Evolutionary conservation across 1,139 yeast genomes (phyloP).

Genomic region (Ogataea hybrid): DNA sequence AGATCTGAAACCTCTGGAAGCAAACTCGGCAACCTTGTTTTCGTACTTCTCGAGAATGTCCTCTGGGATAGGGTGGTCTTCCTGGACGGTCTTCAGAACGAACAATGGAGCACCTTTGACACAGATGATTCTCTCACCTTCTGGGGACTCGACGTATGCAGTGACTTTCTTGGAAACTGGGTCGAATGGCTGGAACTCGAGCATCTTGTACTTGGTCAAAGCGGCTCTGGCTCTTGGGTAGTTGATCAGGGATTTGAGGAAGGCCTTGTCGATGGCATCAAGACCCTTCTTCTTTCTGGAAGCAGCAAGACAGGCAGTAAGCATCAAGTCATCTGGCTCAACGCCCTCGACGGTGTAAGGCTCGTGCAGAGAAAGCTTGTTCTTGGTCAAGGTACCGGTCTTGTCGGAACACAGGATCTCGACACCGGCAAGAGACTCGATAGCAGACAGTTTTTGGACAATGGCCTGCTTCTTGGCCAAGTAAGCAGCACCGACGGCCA

Average conservation of each 20-base stretch:
- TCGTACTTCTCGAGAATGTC: slow-evolving; percentile 93
- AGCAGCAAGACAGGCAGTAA: slow-evolving; percentile 98
- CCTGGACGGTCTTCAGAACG: slow-evolving; percentile 94
- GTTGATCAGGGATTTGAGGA: slow-evolving; percentile 81
- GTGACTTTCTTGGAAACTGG: slow-evolving; percentile 97
- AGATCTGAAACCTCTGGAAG: slow-evolving; percentile 98
- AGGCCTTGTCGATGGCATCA: slow-evolving; percentile 97
- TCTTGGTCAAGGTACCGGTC: slow-evolving; percentile 98
- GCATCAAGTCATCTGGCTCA: slow-evolving; percentile 94
- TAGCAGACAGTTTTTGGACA: slow-evolving; percentile 97
- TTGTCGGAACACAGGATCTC: slow-evolving; percentile 98
- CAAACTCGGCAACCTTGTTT: slow-evolving; percentile 96
- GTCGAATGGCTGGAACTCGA: slow-evolving; percentile 96
- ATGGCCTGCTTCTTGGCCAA: slow-evolving; percentile 98
- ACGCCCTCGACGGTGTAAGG: slow-evolving; percentile 99
- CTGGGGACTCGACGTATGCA: slow-evolving; percentile 92
- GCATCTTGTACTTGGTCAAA: slow-evolving; percentile 90
- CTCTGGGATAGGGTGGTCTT: slow-evolving; percentile 95
- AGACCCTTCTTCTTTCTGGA: slow-evolving; percentile 98
- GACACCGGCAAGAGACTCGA: slow-evolving; percentile 88
- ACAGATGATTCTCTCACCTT: slow-evolving; percentile 94
- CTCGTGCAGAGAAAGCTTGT: slow-evolving; percentile 91
- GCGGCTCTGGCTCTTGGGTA: slow-evolving; percentile 96
- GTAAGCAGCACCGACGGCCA: slow-evolving; percentile 99
- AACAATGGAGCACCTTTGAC: slow-evolving; percentile 98